Evolutionary conservation across 2,329 filamentous ascomycete genomes (phyloP), one percentile per base, ranked within the genome.

Genomic region (Phialocephala subalpina): DNA sequence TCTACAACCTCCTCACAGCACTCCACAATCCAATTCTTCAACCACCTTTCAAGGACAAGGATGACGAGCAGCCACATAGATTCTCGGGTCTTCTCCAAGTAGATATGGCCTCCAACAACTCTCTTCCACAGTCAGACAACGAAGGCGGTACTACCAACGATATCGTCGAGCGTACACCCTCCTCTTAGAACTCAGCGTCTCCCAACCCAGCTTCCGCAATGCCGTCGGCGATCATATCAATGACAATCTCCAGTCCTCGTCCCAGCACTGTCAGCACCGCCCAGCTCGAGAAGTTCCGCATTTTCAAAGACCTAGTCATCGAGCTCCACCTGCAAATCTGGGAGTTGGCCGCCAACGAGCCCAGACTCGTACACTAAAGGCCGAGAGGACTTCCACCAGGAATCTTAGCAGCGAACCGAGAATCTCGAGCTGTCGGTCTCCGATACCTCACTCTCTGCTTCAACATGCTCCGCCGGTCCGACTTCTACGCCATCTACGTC

Each of bases 401-500:
- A 3, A 36, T 61, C 25, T 29, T 61, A 3, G 18, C 33, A 9
- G 33, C n/a, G 33, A 61, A 20, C 45, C 27, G 18, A 7, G 60
- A 62, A 25, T 56, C 49, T 18, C 29, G 40, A 33, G 52, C 27
- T 12, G 25, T 35, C 2, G 25, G 27, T 7, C 27, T 55, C 11
- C 27, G 7, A 8, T 16, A 33, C 1, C 56, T 42, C 35, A 12
- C 42, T 3, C 22, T 55, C 35, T 62, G 36, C 36, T 29, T 45
- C 36, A 8, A 55, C 22, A n/a, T 33, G 3, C n/a, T 61, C 40
- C 20, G 16, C 6, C 22, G 27, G n/a, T 22, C 29, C 18, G 25
- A 25, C 5, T 7, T 49, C 22, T 61, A 65, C 29, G 22, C 38
- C 6, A 38, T 65, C 63, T 61, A 47, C 40, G 14, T 61, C 63